These are phyloP conservation scores for Cordyceps militaris DNA, from an alignment of 2,329 filamentous ascomycete genomes.

Conservation along the genomic window DNA sequence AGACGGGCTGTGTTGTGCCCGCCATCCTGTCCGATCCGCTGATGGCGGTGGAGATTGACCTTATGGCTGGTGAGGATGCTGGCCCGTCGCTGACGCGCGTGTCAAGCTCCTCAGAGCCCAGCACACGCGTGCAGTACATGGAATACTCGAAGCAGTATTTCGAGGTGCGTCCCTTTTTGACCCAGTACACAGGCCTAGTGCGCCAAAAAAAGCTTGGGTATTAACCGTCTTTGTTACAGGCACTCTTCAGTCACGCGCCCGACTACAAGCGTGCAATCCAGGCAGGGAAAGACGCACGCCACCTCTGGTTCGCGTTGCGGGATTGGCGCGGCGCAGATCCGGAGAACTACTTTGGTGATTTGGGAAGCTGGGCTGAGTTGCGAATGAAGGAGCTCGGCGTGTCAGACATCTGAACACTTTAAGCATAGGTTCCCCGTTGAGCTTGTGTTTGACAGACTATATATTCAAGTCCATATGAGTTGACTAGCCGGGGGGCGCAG, in stretches of 20 bases:
- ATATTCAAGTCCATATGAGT: too few species aligned
- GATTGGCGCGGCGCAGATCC: conserved; percentile 4
- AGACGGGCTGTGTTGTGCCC: conserved; percentile 24
- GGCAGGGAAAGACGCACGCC: conserved; percentile 21
- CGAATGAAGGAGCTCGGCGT: conserved; percentile 2
- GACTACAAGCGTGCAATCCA: conserved; percentile 19
- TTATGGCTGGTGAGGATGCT: conserved; percentile 17
- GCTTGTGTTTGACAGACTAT: too few species aligned
- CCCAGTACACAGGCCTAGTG: neutral
- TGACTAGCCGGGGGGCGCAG: too few species aligned
- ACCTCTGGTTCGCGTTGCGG: conserved; percentile 23
- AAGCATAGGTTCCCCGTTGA: too few species aligned
- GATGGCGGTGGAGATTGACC: conserved; percentile 16
- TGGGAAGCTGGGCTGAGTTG: conserved; percentile 1
- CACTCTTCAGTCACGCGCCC: conserved; percentile 16
- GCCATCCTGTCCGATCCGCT: conserved; percentile 22
- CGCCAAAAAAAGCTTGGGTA: too few species aligned
- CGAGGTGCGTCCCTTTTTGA: conserved; percentile 15
- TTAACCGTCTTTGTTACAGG: neutral
- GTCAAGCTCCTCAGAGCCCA: conserved; percentile 13
- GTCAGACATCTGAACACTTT: too few species aligned
- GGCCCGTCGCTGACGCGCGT: conserved; percentile 18
- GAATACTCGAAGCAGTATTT: conserved; percentile 21
- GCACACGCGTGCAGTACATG: conserved; percentile 17
- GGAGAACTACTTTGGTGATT: neutral